Conservation (phyloP, 306 rosid species). For the Delonix regia region DNA sequence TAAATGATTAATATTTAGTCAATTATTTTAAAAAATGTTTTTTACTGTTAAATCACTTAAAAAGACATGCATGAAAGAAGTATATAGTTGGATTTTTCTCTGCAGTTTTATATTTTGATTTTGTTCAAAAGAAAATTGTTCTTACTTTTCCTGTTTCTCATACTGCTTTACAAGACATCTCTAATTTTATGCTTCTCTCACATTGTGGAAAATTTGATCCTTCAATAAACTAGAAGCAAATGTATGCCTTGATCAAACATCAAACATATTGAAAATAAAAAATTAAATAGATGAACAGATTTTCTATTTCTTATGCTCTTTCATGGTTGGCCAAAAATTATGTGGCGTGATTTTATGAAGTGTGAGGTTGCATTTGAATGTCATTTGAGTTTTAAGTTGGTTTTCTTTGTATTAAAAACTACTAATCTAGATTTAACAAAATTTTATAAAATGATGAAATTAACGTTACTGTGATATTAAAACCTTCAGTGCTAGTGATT, state of each 20-base stretch:
- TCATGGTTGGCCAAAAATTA: not conserved
- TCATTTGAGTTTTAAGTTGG: not conserved
- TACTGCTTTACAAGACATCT: not conserved
- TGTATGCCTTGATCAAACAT: not conserved
- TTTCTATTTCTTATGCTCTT: not conserved
- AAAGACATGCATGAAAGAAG: not conserved
- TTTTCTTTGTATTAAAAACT: not conserved
- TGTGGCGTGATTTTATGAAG: not conserved
- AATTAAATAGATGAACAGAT: not conserved
- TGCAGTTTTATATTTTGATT: not conserved
- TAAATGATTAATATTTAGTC: not conserved
- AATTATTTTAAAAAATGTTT: not conserved
- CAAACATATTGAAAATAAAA: not conserved
- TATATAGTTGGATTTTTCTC: not conserved
- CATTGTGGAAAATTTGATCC: not conserved
- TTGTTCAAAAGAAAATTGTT: not conserved
- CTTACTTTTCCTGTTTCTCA: not conserved
- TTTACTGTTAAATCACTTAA: not conserved
- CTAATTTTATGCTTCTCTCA: not conserved
- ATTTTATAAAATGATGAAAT: not conserved
- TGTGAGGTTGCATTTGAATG: not conserved
- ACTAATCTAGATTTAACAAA: not conserved
- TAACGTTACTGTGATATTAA: not conserved
- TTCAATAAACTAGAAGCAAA: not conserved
- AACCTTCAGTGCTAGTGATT: not conserved